These are phyloP conservation scores for Penicillium dipodomyicola DNA, from an alignment of 495 filamentous ascomycete genomes.

Conservation along the genomic window DNA sequence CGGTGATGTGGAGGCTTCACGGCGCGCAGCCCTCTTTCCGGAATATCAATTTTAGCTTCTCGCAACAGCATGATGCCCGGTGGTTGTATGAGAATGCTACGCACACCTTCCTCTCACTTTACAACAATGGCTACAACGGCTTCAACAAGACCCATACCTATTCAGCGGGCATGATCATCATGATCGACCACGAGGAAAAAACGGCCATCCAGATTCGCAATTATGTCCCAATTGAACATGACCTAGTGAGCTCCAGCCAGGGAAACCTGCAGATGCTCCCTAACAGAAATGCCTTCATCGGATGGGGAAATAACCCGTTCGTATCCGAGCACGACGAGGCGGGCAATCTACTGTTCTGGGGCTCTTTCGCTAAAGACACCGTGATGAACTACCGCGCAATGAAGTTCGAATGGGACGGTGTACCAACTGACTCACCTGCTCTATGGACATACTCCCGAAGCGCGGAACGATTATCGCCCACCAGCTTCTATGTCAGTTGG, in stretches of 20 bases:
- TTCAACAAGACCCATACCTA: conserved; percentile 47
- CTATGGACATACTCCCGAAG: conserved; percentile 44
- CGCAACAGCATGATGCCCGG: conserved; percentile 62
- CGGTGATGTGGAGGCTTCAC: conserved; percentile 56
- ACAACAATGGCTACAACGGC: conserved; percentile 55
- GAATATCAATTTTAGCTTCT: conserved; percentile 54
- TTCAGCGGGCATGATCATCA: conserved; percentile 58
- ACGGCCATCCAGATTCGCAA: conserved; percentile 48
- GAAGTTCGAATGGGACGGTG: conserved; percentile 46
- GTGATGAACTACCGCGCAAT: conserved; percentile 48
- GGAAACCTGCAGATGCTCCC: conserved; percentile 59
- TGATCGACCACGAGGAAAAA: conserved; percentile 52
- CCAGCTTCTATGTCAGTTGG: conserved; percentile 48
- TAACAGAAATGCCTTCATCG: conserved; percentile 55
- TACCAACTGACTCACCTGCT: conserved; percentile 44
- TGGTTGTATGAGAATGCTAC: conserved; percentile 53
- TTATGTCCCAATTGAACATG: conserved; percentile 40
- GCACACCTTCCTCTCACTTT: conserved; percentile 51
- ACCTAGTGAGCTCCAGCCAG: conserved; percentile 56
- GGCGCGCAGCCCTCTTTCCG: conserved; percentile 49
- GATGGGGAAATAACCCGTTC: conserved; percentile 59
- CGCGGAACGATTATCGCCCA: conserved; percentile 28
- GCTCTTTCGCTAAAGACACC: conserved; percentile 31
- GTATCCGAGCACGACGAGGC: conserved; percentile 56
- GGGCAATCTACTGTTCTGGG: conserved; percentile 54